Conservation (phyloP, 1,139 yeast genomes). For the Suzukiozyma palmioleophila region DNA sequence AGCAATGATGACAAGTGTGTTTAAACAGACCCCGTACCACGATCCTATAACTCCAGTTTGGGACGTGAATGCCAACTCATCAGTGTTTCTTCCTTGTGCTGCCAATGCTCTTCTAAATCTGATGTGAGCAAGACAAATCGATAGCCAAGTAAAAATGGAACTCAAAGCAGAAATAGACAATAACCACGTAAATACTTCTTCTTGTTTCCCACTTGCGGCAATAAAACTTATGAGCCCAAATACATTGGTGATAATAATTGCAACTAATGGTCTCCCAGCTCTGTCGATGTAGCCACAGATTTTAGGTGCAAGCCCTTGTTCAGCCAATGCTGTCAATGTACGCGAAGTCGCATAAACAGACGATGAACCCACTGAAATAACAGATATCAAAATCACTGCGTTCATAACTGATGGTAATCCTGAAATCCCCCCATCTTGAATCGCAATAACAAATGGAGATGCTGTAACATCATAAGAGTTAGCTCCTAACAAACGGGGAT, state of each 20-base stretch:
- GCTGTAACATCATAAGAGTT: slow-evolving; percentile 17
- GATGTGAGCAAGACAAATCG: slow-evolving; percentile 33
- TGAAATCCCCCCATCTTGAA: slow-evolving; percentile 46
- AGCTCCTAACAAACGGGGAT: slow-evolving; percentile 29
- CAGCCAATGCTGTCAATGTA: slow-evolving; percentile 28
- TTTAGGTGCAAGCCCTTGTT: slow-evolving; percentile 30
- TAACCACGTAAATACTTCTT: slow-evolving; percentile 32
- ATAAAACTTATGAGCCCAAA: slow-evolving; percentile 34
- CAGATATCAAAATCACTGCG: slow-evolving; percentile 46
- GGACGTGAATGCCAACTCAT: slow-evolving; percentile 50
- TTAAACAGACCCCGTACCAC: slow-evolving; percentile 42
- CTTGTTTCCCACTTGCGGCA: slow-evolving; percentile 31
- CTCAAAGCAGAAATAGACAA: slow-evolving; percentile 36
- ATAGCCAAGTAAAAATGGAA: slow-evolving; percentile 38
- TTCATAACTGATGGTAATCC: slow-evolving; percentile 54
- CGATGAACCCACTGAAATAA: slow-evolving; percentile 46
- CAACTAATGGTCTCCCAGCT: slow-evolving; percentile 30
- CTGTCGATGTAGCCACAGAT: slow-evolving; percentile 29
- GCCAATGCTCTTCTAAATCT: slow-evolving; percentile 33
- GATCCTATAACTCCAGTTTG: slow-evolving; percentile 58
- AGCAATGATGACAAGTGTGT: slow-evolving; percentile 48
- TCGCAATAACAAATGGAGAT: slow-evolving; percentile 51
- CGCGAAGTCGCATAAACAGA: slow-evolving; percentile 32
- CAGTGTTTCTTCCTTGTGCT: slow-evolving; percentile 36
- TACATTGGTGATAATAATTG: slow-evolving; percentile 23